These are phyloP conservation scores for Lumnitzera littorea DNA, from an alignment of 345 rosid species.

Conservation along the genomic window DNA sequence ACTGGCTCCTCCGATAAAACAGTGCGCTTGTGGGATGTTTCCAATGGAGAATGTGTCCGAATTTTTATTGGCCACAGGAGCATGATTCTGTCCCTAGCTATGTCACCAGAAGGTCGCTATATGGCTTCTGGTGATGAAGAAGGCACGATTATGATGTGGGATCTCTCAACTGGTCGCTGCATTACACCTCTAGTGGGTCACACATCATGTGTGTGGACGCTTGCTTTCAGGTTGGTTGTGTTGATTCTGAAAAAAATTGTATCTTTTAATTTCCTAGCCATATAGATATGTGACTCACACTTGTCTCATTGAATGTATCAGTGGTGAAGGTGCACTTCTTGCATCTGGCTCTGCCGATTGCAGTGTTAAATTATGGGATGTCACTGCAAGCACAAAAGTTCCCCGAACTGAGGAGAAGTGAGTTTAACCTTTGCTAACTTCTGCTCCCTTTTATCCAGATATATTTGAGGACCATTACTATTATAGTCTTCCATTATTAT, in stretches of 20 bases:
- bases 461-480: background rate
- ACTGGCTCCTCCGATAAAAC: constrained; percentile 95
- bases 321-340: constrained; percentile 88
- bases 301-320: constrained; percentile 4
- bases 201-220: constrained; percentile 84
- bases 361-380: constrained; percentile 91
- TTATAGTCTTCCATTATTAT: background rate
- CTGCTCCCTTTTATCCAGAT: background rate
- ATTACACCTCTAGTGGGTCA: constrained; percentile 91
- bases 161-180: constrained; percentile 88
- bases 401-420: constrained; percentile 66
- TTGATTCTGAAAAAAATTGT: constrained; percentile 3
- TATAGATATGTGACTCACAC: too few relatives aligned
- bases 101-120: constrained; percentile 95
- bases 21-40: constrained; percentile 88
- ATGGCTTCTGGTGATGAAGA: constrained; percentile 99
- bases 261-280: background rate
- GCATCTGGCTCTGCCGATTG: constrained; percentile 98
- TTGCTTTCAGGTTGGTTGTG: constrained; percentile 63
- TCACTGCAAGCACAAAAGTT: constrained; percentile 54
- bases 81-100: constrained; percentile 75
- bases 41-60: constrained; percentile 85
- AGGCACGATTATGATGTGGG: constrained; percentile 97
- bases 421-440: constrained; percentile 15
- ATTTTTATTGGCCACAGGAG: constrained; percentile 80